Conservation (phyloP, 2,329 filamentous ascomycete species). For the Fusarium paranaense region DNA sequence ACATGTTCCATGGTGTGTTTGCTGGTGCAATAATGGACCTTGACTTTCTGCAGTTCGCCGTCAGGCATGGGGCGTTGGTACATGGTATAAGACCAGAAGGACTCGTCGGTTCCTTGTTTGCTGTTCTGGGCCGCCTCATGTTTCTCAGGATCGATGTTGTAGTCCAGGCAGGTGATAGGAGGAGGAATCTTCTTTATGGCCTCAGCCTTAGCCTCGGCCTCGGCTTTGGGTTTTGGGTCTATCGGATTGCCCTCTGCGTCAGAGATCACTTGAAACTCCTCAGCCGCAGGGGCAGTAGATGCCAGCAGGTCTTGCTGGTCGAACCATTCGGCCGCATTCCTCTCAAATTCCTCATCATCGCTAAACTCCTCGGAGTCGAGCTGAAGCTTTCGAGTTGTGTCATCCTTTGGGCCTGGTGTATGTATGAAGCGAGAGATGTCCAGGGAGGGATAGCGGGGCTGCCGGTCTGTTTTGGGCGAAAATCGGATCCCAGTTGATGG, state of each 20-base stretch:
- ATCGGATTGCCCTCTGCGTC: slow-evolving; percentile 8
- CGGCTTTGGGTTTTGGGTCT: slow-evolving; percentile 9
- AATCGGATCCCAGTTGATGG: slow-evolving; percentile 48
- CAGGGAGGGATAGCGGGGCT: slow-evolving; percentile 42
- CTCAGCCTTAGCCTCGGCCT: not conserved
- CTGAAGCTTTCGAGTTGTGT: not conserved
- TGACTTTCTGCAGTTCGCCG: slow-evolving; percentile 64
- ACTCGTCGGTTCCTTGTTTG: slow-evolving; percentile 56
- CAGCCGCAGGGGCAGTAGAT: slow-evolving; percentile 1
- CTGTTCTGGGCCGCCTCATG: slow-evolving; percentile 60
- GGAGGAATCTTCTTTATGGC: slow-evolving; percentile 18
- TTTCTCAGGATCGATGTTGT: slow-evolving; percentile 45
- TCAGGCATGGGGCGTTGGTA: slow-evolving; percentile 67
- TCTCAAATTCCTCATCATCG: slow-evolving; percentile 42
- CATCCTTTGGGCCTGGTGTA: slow-evolving; percentile 6
- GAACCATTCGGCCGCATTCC: slow-evolving; percentile 41
- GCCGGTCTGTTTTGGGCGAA: slow-evolving; percentile 31
- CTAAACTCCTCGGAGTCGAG: slow-evolving; percentile 32
- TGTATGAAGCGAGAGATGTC: slow-evolving; percentile 45
- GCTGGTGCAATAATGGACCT: slow-evolving; percentile 82
- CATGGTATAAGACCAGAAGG: slow-evolving; percentile 76
- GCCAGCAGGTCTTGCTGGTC: slow-evolving; percentile 36
- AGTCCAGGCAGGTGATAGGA: slow-evolving; percentile 45
- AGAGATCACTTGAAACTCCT: slow-evolving; percentile 6
- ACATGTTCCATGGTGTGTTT: slow-evolving; percentile 75